phyloP scores from a whole-genome alignment of 1,284 basidiomycete genomes.

The Apiotrichum laibachii region DNA sequence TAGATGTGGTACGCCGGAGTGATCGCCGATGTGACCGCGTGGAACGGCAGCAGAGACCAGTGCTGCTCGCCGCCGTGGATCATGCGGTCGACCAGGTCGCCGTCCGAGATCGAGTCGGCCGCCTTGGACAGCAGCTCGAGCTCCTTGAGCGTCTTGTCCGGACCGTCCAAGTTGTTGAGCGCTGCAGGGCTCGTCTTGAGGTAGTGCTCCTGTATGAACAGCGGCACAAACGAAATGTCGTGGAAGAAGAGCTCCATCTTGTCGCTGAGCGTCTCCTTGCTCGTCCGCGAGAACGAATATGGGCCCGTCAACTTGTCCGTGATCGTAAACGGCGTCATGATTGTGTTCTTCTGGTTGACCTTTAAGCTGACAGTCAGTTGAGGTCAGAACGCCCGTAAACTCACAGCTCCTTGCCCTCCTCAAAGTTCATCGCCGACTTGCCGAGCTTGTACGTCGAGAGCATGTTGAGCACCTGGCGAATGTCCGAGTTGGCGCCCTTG shows the following conservation, averaged over 20 bases:
- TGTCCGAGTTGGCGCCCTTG: conserved; percentile 84
- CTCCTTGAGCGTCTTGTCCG: conserved; percentile 65
- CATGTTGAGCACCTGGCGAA: conserved; percentile 96
- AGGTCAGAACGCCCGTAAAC: conserved; percentile 37
- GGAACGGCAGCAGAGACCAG: conserved; percentile 91
- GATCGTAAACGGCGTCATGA: conserved; percentile 87
- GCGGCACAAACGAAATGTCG: conserved; percentile 85
- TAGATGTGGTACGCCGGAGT: conserved; percentile 78
- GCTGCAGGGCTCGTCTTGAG: conserved; percentile 72
- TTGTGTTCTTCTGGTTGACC: conserved; percentile 86
- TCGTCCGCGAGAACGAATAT: conserved; percentile 79
- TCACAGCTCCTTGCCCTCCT: conserved; percentile 83
- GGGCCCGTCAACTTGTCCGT: conserved; percentile 82
- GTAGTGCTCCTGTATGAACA: conserved; percentile 68
- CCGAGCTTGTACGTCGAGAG: conserved; percentile 91
- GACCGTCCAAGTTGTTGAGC: conserved; percentile 60
- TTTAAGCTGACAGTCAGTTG: conserved; percentile 60
- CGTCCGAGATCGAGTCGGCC: conserved; percentile 87
- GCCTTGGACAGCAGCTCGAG: conserved; percentile 83
- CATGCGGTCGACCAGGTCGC: conserved; percentile 87
- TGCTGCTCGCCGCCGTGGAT: conserved; percentile 98
- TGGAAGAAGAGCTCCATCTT: conserved; percentile 98
- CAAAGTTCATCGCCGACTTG: conserved; percentile 76
- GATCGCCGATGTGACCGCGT: conserved; percentile 85
- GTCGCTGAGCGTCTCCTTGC: conserved; percentile 76